Conservation (phyloP, 2,329 filamentous ascomycete genomes). For the Microthyrium microscopicum region DNA sequence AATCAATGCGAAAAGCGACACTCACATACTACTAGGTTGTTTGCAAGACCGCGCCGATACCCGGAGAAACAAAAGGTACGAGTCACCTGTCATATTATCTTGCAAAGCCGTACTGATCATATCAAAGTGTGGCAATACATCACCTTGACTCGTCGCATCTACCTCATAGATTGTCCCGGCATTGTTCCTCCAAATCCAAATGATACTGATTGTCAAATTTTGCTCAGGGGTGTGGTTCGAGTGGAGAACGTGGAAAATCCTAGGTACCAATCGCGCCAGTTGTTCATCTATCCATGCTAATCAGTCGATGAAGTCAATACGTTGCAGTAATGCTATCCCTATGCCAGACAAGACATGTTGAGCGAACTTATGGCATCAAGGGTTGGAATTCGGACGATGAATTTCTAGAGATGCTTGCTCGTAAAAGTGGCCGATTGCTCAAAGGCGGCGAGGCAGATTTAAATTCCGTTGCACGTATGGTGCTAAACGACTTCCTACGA, state of each 20-base stretch:
- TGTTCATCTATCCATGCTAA: no score
- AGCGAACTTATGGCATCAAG: slow-evolving; percentile 80
- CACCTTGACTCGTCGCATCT: slow-evolving; percentile 84
- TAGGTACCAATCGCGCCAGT: no score
- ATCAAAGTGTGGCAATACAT: slow-evolving; percentile 99
- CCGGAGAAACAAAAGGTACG: slow-evolving; percentile 88
- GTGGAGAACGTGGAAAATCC: slow-evolving; percentile 95
- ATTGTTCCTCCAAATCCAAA: slow-evolving; percentile 79
- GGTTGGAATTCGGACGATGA: slow-evolving; percentile 61
- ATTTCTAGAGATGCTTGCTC: slow-evolving; percentile 72
- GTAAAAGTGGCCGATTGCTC: slow-evolving; percentile 72
- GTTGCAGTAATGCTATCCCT: slow-evolving; percentile 65
- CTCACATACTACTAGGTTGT: no score
- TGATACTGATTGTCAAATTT: slow-evolving; percentile 73
- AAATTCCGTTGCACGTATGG: slow-evolving; percentile 91
- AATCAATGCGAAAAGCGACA: no score
- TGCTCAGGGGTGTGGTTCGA: slow-evolving; percentile 78
- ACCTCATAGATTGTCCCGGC: slow-evolving; percentile 91
- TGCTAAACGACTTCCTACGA: slow-evolving; percentile 87
- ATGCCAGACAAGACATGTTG: slow-evolving; percentile 75
- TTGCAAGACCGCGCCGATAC: slow-evolving; percentile 82
- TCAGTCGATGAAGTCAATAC: no score
- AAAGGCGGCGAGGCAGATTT: slow-evolving; percentile 91
- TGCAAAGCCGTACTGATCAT: slow-evolving; percentile 39
- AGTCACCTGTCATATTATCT: no score